Percentiles rank a stretch among this genome's conserved stretches.
phyloP scores from a whole-genome alignment of 2,329 filamentous ascomycete genomes.

The Xylariaceae sp. region DNA sequence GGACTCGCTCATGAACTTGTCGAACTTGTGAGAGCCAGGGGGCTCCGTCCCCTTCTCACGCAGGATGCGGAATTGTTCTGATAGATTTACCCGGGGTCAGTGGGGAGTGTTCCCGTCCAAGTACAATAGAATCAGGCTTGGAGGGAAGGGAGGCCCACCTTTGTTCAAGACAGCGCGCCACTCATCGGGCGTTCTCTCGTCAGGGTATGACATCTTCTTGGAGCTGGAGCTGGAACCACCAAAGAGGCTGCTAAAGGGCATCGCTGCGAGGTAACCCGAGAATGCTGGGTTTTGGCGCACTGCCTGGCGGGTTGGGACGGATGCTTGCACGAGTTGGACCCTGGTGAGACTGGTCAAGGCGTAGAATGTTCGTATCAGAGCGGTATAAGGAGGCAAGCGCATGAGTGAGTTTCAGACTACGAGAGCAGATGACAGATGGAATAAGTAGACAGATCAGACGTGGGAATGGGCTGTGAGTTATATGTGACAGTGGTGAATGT shows the following conservation, averaged over 20 bases:
- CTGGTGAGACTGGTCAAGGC: conserved; percentile 42
- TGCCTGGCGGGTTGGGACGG: conserved; percentile 16
- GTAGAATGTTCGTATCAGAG: conserved; percentile 41
- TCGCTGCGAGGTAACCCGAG: conserved; percentile 62
- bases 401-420: too few species aligned
- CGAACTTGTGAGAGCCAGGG: conserved; percentile 73
- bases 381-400: conserved; percentile 45
- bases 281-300: conserved; percentile 20
- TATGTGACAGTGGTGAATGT: too few species aligned
- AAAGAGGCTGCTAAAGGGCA: conserved; percentile 77
- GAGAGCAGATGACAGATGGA: too few species aligned
- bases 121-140: not conserved
- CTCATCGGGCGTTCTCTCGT: conserved; percentile 73
- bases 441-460: too few species aligned
- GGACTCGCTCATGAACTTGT: conserved; percentile 71
- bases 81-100: conserved; percentile 6
- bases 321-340: conserved; percentile 23
- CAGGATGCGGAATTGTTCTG: conserved; percentile 93
- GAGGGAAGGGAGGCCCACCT: conserved; percentile 32
- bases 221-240: conserved; percentile 49
- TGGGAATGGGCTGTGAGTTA: too few species aligned
- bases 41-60: conserved; percentile 88
- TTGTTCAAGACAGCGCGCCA: conserved; percentile 79
- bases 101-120: too few species aligned
- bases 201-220: conserved; percentile 67